Conservation (phyloP, 2,329 filamentous ascomycete species). For the Phoma herbarum region DNA sequence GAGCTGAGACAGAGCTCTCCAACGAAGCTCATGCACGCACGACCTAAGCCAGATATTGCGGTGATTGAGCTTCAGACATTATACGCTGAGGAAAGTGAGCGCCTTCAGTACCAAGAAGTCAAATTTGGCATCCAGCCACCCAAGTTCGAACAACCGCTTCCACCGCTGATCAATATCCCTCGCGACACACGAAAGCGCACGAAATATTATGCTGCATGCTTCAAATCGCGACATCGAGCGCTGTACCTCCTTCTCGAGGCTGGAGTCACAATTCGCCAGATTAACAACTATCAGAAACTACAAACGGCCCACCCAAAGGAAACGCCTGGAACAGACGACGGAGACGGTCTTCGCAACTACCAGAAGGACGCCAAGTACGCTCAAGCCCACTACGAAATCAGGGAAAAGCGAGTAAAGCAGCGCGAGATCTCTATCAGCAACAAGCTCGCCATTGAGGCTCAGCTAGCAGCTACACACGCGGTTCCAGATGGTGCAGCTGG, state of each 20-base stretch:
- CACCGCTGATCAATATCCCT: slow-evolving; percentile 46
- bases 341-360: slow-evolving; percentile 37
- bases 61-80: slow-evolving; percentile 32
- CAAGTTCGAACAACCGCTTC: slow-evolving; percentile 32
- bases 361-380: slow-evolving; percentile 35
- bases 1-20: slow-evolving; percentile 29
- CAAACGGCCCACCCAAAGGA: slow-evolving; percentile 35
- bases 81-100: slow-evolving; percentile 38
- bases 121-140: slow-evolving; percentile 44
- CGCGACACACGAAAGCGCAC: slow-evolving; percentile 28
- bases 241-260: slow-evolving; percentile 43
- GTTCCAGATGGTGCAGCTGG: slow-evolving; percentile 23
- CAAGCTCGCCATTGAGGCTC: slow-evolving; percentile 37
- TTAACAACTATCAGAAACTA: slow-evolving; percentile 38
- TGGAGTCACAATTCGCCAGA: slow-evolving; percentile 39
- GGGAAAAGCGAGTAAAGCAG: slow-evolving; percentile 35
- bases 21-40: slow-evolving; percentile 27
- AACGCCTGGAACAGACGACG: slow-evolving; percentile 30
- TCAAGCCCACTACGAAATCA: slow-evolving; percentile 26
- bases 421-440: slow-evolving; percentile 40
- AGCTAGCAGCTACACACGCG: slow-evolving; percentile 23
- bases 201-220: slow-evolving; percentile 45
- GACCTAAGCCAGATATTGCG: slow-evolving; percentile 37
- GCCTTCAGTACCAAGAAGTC: slow-evolving; percentile 44
- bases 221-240: slow-evolving; percentile 43